phyloP scores from a whole-genome alignment of 2,329 filamentous ascomycete species.

The Penicillium decumbens region DNA sequence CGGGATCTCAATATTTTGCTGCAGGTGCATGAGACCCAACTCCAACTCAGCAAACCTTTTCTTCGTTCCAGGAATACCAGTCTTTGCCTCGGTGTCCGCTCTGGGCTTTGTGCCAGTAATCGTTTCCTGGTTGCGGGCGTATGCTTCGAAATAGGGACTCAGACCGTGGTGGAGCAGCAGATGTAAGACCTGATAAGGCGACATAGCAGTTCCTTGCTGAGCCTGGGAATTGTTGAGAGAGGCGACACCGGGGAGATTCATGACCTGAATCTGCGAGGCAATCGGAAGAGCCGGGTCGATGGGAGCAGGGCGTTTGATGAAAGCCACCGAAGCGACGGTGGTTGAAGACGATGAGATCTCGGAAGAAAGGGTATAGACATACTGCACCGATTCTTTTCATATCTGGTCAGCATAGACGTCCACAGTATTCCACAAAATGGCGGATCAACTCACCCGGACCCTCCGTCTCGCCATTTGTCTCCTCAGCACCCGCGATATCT shows the following conservation, averaged over 20 bases:
- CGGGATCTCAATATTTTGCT: constrained; percentile 97
- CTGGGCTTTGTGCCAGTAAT: constrained; percentile 63
- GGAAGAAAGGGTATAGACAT: constrained; percentile 73
- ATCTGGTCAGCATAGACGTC: constrained; percentile 5
- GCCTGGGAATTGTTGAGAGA: constrained; percentile 62
- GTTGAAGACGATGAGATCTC: constrained; percentile 71
- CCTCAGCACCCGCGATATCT: constrained; percentile 54
- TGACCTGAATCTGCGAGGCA: constrained; percentile 82
- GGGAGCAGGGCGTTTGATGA: constrained; percentile 83
- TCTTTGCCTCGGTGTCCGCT: constrained; percentile 83
- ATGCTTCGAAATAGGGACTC: constrained; percentile 95
- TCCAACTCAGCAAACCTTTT: constrained; percentile 95
- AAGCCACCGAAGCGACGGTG: constrained; percentile 79
- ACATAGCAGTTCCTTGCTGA: constrained; percentile 67
- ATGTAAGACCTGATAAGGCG: constrained; percentile 88
- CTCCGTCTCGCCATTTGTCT: constrained; percentile 40
- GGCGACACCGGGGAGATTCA: constrained; percentile 81
- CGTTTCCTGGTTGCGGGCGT: constrained; percentile 74
- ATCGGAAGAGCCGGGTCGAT: constrained; percentile 80
- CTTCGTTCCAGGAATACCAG: constrained; percentile 93
- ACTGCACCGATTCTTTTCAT: constrained; percentile 41
- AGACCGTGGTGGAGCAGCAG: constrained; percentile 86
- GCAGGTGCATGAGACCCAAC: constrained; percentile 80
- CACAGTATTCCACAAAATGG: neutral
- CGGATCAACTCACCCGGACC: constrained; percentile 37